phyloP scores from a whole-genome alignment of 1,284 basidiomycete species.

The Erythrobasidium hasegawianum region DNA sequence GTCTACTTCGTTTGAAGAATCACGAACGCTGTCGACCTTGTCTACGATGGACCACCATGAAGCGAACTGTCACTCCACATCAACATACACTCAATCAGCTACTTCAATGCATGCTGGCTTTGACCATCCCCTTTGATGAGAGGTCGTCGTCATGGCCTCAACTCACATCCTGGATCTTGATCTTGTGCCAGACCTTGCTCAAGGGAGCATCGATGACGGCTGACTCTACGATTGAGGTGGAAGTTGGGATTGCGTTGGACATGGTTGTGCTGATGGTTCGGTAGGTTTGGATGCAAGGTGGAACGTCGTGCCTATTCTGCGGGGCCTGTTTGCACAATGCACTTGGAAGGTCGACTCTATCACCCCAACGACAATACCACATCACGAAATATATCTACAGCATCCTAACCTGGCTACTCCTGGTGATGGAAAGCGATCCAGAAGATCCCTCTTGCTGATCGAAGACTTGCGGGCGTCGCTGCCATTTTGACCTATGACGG shows the following conservation, averaged over 20 bases:
- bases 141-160: conserved; percentile 35
- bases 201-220: conserved; percentile 44
- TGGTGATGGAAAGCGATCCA: too few species aligned
- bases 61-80: conserved; percentile 33
- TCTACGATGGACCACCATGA: conserved; percentile 32
- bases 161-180: conserved; percentile 46
- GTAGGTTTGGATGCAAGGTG: neutral
- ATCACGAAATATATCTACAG: too few species aligned
- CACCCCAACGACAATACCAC: too few species aligned
- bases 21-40: conserved; percentile 22
- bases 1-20: conserved; percentile 36
- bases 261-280: conserved; percentile 25
- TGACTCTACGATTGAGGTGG: conserved; percentile 44
- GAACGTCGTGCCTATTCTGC: too few species aligned
- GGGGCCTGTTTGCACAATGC: too few species aligned
- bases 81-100: neutral
- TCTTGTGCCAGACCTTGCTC: conserved; percentile 44
- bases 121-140: conserved; percentile 29
- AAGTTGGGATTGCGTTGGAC: conserved; percentile 40
- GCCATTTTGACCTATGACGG: too few species aligned
- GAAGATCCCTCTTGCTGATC: too few species aligned
- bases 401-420: too few species aligned
- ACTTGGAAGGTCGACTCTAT: too few species aligned
- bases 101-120: neutral
- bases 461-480: too few species aligned